Conservation (phyloP, 2,329 filamentous ascomycete genomes). For the Sphaerostilbella broomeana region DNA sequence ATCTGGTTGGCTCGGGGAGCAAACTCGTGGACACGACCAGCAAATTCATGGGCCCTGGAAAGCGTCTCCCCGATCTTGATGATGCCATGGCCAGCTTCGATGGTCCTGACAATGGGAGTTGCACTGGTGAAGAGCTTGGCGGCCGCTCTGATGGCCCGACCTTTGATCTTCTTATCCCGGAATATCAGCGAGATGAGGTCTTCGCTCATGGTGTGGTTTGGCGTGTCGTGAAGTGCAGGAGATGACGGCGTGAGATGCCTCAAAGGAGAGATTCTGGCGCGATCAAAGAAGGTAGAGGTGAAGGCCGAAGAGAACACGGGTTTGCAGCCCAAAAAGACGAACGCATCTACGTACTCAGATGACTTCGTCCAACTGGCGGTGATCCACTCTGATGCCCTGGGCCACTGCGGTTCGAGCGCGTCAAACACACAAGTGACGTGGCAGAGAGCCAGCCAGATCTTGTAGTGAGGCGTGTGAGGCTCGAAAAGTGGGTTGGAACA, state of each 20-base stretch:
- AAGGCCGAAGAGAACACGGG: not conserved
- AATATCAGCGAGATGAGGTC: slow-evolving; percentile 8
- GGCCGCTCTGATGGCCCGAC: slow-evolving; percentile 5
- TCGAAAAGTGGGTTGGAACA: too few species aligned
- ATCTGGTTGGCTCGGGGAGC: slow-evolving; percentile 19
- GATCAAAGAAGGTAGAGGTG: not conserved
- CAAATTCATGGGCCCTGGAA: slow-evolving; percentile 18
- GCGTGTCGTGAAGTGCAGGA: not conserved
- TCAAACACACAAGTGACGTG: slow-evolving; percentile 3
- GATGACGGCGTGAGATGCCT: not conserved
- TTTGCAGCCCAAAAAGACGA: slow-evolving; percentile 10
- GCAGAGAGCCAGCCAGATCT: slow-evolving; percentile 4
- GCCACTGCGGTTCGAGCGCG: not conserved
- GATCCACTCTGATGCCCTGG: slow-evolving; percentile 10
- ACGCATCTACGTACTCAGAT: too few species aligned
- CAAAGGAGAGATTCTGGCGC: slow-evolving; percentile 3
- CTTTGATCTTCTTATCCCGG: slow-evolving; percentile 6
- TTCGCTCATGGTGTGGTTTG: slow-evolving; percentile 6
- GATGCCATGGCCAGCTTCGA: slow-evolving; percentile 22
- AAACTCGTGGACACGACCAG: slow-evolving; percentile 13
- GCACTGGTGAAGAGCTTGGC: slow-evolving; percentile 8
- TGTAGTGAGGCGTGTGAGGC: not conserved
- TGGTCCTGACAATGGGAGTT: slow-evolving; percentile 16
- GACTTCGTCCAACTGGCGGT: slow-evolving; percentile 9
- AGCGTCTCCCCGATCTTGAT: slow-evolving; percentile 20